A percentile compares a stretch with the other conserved stretches of the same genome.
Evolutionary conservation across 257 asterid species (phyloP).

Genomic region (Cruciata laevipes): DNA sequence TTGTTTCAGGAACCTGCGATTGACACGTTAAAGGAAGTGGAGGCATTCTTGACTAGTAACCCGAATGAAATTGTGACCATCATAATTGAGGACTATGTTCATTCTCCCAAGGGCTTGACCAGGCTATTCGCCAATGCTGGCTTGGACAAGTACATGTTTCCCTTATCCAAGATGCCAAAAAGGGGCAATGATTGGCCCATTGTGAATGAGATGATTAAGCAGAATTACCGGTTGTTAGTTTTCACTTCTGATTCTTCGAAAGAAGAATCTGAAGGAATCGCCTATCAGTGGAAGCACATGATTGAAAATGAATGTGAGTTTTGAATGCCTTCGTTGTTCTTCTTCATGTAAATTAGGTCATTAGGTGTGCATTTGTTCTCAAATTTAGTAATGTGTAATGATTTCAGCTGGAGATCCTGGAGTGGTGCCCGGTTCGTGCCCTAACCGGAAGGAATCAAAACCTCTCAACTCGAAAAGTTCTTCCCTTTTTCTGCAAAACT

Average conservation of each 20-base stretch:
- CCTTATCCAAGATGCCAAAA: slow-evolving; percentile 82
- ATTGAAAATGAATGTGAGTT: slow-evolving; percentile 84
- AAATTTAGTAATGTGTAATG: slow-evolving; percentile 17
- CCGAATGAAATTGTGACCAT: slow-evolving; percentile 85
- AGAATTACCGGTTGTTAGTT: slow-evolving; percentile 69
- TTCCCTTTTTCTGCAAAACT: slow-evolving; percentile 75
- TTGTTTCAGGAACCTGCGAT: slow-evolving; percentile 62
- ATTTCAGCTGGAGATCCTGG: slow-evolving; percentile 96
- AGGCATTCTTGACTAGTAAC: slow-evolving; percentile 73
- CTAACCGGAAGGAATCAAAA: slow-evolving; percentile 86
- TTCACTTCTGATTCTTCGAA: slow-evolving; percentile 93
- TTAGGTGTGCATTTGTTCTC: slow-evolving; percentile 19
- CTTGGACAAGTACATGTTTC: slow-evolving; percentile 83
- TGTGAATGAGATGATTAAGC: slow-evolving; percentile 56
- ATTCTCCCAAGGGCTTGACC: slow-evolving; percentile 73
- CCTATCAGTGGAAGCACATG: slow-evolving; percentile 96
- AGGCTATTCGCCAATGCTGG: slow-evolving; percentile 73
- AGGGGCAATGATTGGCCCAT: slow-evolving; percentile 91
- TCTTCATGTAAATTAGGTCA: slow-evolving; percentile 13
- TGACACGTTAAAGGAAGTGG: slow-evolving; percentile 76
- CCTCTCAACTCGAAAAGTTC: slow-evolving; percentile 65
- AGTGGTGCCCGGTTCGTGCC: slow-evolving; percentile 64
- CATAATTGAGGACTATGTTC: slow-evolving; percentile 93
- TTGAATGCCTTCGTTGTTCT: background rate
- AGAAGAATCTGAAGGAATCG: slow-evolving; percentile 81